Evolutionary conservation across 345 rosid species (phyloP).

Genomic region (Salix dunnii): DNA sequence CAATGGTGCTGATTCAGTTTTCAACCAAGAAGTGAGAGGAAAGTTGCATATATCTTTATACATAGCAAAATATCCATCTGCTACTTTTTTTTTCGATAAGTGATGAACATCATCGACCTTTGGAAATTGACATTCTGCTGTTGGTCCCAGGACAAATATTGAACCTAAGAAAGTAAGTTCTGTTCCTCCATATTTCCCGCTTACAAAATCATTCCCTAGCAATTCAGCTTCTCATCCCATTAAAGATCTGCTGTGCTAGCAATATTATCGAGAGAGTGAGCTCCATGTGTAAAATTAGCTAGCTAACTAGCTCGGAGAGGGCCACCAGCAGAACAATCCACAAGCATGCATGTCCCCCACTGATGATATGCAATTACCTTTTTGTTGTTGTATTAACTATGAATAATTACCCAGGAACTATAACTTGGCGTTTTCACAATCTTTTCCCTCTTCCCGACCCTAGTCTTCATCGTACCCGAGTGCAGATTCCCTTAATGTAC

Average conservation of each 20-base stretch:
- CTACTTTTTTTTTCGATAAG: not conserved
- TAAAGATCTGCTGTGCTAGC: not conserved
- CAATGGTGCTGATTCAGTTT: slow-evolving; percentile 4
- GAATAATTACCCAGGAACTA: not conserved
- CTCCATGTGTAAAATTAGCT: not conserved
- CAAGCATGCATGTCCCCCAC: not conserved
- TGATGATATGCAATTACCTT: not conserved
- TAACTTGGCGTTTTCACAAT: not conserved
- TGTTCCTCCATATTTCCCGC: not conserved
- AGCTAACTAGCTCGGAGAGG: not conserved
- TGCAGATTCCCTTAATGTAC: no score
- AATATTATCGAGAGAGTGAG: not conserved
- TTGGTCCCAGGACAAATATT: not conserved
- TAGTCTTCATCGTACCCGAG: no score
- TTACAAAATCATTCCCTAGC: not conserved
- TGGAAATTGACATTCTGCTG: not conserved
- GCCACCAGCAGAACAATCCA: not conserved
- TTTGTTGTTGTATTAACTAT: not conserved
- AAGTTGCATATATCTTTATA: not conserved
- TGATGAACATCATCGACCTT: not conserved
- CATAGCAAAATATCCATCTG: not conserved
- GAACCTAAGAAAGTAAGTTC: not conserved
- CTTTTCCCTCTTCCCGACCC: no score
- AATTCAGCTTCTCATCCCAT: not conserved
- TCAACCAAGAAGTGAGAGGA: slow-evolving; percentile 7